phyloP scores from a whole-genome alignment of 2,329 filamentous ascomycete species.

The Calonectria multiphialidica region DNA sequence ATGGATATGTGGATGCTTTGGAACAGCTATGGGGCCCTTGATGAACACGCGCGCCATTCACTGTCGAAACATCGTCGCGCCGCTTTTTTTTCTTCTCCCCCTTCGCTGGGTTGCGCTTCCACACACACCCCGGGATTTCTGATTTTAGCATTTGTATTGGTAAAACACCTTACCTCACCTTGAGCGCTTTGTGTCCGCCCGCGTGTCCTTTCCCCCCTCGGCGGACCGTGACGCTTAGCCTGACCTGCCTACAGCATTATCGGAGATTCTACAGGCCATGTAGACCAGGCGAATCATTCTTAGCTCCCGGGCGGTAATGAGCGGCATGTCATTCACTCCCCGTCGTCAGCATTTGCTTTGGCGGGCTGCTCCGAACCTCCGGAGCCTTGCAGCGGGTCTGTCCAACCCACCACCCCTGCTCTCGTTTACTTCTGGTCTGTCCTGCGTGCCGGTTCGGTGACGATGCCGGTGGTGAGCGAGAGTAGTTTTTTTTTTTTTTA shows the following conservation, averaged over 20 bases:
- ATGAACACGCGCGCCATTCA: conserved; percentile 23
- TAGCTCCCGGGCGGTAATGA: background rate
- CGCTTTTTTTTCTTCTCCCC: background rate
- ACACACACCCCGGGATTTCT: background rate
- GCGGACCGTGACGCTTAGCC: background rate
- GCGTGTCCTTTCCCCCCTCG: background rate
- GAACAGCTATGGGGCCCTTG: conserved; percentile 14
- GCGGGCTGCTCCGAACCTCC: conserved; percentile 39
- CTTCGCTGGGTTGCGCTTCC: background rate
- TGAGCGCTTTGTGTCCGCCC: background rate
- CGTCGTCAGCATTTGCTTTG: conserved; percentile 1
- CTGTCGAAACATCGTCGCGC: background rate
- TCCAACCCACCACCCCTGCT: background rate
- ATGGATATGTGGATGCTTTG: conserved; percentile 23
- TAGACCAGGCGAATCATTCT: background rate
- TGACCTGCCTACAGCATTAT: background rate
- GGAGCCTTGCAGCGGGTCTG: conserved; percentile 18
- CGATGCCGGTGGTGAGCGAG: conserved; percentile 25
- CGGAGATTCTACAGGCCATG: background rate
- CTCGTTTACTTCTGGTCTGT: conserved; percentile 32
- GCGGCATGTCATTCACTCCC: background rate
- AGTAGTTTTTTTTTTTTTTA: background rate
- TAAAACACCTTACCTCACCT: conserved; percentile 14
- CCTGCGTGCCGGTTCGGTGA: conserved; percentile 33
- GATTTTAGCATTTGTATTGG: conserved; percentile 17